Percentiles rank a stretch among this genome's conserved stretches.
Conservation (phyloP, 371 early-diverging fungal species). For the Rhizopus arrhizus region DNA sequence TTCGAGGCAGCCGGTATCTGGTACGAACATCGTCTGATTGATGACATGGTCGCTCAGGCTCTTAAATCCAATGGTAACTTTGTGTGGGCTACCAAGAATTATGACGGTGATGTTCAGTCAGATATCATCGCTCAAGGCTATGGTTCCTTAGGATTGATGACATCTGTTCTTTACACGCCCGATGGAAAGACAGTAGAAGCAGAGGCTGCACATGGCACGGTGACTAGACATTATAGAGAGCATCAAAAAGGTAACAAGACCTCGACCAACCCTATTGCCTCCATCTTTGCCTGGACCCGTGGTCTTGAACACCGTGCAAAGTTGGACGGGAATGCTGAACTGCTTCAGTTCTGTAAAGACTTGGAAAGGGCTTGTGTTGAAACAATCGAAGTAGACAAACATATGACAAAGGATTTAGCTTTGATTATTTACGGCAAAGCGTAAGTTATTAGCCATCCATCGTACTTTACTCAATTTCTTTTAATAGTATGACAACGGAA, state of each 20-base stretch:
- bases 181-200: conserved; percentile 95
- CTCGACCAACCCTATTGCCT: conserved; percentile 96
- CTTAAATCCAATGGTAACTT: conserved; percentile 95
- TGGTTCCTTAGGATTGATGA: conserved; percentile 93
- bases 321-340: conserved; percentile 80
- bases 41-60: conserved; percentile 98
- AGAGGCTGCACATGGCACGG: conserved; percentile 97
- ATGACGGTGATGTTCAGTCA: conserved; percentile 94
- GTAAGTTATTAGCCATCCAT: conserved; percentile 36
- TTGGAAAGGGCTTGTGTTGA: conserved; percentile 90
- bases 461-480: neutral
- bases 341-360: conserved; percentile 75
- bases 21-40: conserved; percentile 97
- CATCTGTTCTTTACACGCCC: conserved; percentile 91
- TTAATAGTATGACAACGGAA: conserved; percentile 59
- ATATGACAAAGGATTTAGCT: conserved; percentile 98
- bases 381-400: conserved; percentile 78
- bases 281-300: conserved; percentile 98
- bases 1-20: conserved; percentile 82
- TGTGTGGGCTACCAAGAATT: conserved; percentile 96
- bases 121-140: conserved; percentile 95
- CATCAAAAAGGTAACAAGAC: conserved; percentile 92
- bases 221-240: conserved; percentile 96
- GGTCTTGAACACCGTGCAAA: conserved; percentile 95
- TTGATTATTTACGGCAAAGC: conserved; percentile 88